These are phyloP conservation scores for Penicillium nucicola DNA, from an alignment of 495 filamentous ascomycete genomes.

Conservation along the genomic window DNA sequence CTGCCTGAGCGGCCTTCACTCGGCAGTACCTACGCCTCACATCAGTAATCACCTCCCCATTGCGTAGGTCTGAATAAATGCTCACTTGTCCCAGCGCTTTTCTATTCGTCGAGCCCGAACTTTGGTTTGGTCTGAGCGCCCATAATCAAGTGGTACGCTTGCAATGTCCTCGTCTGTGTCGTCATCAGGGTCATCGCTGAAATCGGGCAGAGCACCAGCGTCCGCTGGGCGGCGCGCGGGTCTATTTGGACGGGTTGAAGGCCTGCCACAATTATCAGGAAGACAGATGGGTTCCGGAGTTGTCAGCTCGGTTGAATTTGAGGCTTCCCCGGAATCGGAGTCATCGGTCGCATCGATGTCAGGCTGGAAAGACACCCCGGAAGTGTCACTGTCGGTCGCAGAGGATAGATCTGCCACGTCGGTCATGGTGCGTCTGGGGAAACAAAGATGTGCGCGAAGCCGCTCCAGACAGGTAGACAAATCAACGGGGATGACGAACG, in stretches of 20 bases:
- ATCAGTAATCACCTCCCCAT: background rate
- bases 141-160: constrained; percentile 21
- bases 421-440: background rate
- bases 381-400: constrained; percentile 5
- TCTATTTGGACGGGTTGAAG: background rate
- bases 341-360: constrained; percentile 5
- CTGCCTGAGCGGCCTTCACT: constrained; percentile 8
- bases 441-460: background rate
- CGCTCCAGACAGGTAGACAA: background rate
- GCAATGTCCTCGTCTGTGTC: constrained; percentile 17
- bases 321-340: constrained; percentile 1
- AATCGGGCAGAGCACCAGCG: constrained; percentile 3
- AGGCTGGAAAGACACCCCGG: constrained; percentile 5
- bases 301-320: constrained; percentile 2
- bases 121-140: constrained; percentile 18
- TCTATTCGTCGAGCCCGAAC: constrained; percentile 11
- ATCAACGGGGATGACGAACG: background rate
- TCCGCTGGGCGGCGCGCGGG: background rate
- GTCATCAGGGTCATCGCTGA: constrained; percentile 22
- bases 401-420: constrained; percentile 1
- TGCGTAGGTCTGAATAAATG: background rate
- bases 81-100: constrained; percentile 21
- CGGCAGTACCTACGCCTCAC: constrained; percentile 4
- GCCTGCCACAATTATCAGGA: background rate
- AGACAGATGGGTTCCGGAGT: constrained; percentile 2